Base-by-base conservation (phyloP, 2,329 filamentous ascomycete genomes). In the Chrysosporium keratinophilum region DNA sequence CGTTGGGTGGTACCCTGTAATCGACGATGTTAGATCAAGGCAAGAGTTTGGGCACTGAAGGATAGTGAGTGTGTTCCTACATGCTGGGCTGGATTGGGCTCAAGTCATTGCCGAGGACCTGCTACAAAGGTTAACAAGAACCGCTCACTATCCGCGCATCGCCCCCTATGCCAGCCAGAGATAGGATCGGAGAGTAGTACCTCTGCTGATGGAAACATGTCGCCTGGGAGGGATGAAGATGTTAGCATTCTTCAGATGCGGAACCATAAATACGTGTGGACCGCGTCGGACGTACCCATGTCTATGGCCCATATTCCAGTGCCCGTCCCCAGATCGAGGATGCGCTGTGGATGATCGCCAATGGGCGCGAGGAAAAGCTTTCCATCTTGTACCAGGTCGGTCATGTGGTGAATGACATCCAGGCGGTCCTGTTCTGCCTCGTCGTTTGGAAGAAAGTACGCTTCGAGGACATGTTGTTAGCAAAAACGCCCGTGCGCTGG, bases 1-100 rank as follows among this genome's bases (percentile, higher is more conserved):
- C 72, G 60, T 84, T 84, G 7, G 78, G 74, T n/a, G 80, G 81
- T 14, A 83, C 72, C 61, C 74, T 74, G 23, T 7, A 28, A 28
- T 28, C 23, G 23, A 4, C 3, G 23, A 7, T 28, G 23, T 28
- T 28, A 28, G 23, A 28, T 28, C 23, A 28, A 28, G 23, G 23
- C 23, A 28, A 7, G 23, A 28, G 7, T 9, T 48, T 33, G n/a
- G n/a, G n/a, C n/a, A n/a, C n/a, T n/a, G n/a, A n/a, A n/a, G n/a
- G 45, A 58, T 61, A 19, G 50, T 37, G 2, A 12, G 11, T 51
- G 57, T 59, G 63, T 5, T 54, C 49, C 1, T 50, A 55, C 53
- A 43, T 47, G 23, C 42, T 20, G 6, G 51, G 42, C 20, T 54
- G 51, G 11, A 54, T 54, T 33, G 51, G 42, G 19, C 51, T 54